Evolutionary conservation across 306 rosid species (phyloP).

Genomic region (Oxytropis ochrocephala): DNA sequence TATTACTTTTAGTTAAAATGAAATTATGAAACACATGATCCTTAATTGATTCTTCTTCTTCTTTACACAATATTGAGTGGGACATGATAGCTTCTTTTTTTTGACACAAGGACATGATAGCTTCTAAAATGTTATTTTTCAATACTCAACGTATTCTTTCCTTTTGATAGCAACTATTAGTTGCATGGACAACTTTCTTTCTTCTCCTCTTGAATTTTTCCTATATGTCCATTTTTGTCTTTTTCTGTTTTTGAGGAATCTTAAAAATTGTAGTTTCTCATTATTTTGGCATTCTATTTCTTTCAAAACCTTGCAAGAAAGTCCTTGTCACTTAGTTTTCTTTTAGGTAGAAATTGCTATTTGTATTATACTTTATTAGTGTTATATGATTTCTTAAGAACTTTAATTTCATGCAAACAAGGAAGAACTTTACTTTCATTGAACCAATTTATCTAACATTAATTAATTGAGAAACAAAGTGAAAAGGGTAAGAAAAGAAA

Average conservation of each 20-base stretch:
- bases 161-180: constrained; percentile 17
- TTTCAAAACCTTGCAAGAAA: neutral
- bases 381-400: neutral
- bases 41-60: neutral
- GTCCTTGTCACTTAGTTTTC: neutral
- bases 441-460: neutral
- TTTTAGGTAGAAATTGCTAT: constrained; percentile 5
- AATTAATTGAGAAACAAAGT: constrained; percentile 11
- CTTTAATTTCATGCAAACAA: neutral
- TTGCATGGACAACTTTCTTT: constrained; percentile 15
- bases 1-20: no score
- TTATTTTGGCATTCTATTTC: neutral
- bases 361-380: neutral
- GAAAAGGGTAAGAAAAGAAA: neutral
- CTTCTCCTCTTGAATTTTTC: neutral
- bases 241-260: neutral
- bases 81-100: constrained; percentile 21
- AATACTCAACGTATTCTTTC: neutral
- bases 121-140: neutral
- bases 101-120: constrained; percentile 14
- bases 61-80: neutral
- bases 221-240: constrained; percentile 7
- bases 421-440: neutral
- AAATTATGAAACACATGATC: no score
- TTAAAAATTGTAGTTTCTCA: neutral